A percentile compares a stretch with the other conserved stretches of the same genome.
Conservation (phyloP, 169 alveolate genomes). For the Plasmodium cynomolgi region DNA sequence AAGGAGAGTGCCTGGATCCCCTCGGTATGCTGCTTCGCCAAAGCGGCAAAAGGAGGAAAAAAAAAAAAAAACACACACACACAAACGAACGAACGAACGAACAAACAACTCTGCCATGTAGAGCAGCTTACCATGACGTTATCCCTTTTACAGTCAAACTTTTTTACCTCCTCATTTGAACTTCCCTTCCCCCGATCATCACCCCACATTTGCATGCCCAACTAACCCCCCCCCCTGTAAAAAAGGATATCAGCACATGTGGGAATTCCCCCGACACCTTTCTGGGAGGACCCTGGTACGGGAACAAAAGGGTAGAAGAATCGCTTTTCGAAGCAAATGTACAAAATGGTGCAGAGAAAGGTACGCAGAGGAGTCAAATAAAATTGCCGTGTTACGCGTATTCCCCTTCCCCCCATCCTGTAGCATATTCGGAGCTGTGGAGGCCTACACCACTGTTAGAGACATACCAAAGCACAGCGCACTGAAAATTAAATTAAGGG, state of each 20-base stretch:
- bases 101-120: neutral
- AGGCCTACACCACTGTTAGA: constrained; percentile 29
- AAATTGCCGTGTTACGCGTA: neutral
- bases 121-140: neutral
- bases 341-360: neutral
- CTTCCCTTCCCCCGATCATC: neutral
- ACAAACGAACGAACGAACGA: no score
- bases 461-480: constrained; percentile 78
- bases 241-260: constrained; percentile 62
- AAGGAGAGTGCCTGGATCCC: constrained; percentile 46
- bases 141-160: neutral
- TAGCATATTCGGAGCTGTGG: constrained; percentile 57
- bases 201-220: neutral
- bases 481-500: constrained; percentile 79
- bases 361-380: neutral
- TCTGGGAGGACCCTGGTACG: constrained; percentile 73
- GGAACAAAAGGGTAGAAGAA: neutral
- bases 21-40: constrained; percentile 25
- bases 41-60: neutral
- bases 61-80: neutral
- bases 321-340: neutral
- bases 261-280: constrained; percentile 61
- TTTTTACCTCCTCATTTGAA: neutral
- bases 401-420: neutral
- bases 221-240: neutral